phyloP scores from a whole-genome alignment of 768 basidiomycete genomes.

The Panaeolus papilionaceus region DNA sequence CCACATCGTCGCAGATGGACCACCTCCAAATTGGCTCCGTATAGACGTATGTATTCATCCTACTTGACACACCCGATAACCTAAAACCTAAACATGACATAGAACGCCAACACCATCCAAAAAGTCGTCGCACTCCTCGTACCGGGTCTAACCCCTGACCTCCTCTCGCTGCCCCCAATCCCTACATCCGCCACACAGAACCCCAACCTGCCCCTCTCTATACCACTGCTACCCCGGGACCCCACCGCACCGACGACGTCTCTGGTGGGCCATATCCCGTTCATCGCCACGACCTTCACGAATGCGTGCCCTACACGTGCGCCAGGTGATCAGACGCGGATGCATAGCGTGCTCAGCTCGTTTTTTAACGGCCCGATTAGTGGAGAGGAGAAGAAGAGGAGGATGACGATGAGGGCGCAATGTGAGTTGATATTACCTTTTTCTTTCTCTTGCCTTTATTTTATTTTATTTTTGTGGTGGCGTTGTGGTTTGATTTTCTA shows the following conservation, averaged over 20 bases:
- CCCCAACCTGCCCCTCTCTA: constrained; percentile 52
- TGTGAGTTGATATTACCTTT: constrained; percentile 37
- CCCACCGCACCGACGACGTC: constrained; percentile 29
- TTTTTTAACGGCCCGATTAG: constrained; percentile 87
- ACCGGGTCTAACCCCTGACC: constrained; percentile 83
- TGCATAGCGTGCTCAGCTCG: constrained; percentile 85
- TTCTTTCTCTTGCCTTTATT: not conserved
- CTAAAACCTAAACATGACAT: constrained; percentile 16
- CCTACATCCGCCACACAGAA: constrained; percentile 70
- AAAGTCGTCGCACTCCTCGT: constrained; percentile 83
- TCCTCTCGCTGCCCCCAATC: constrained; percentile 73
- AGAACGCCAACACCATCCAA: constrained; percentile 79
- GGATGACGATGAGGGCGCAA: constrained; percentile 47
- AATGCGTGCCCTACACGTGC: constrained; percentile 94
- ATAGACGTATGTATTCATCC: constrained; percentile 64
- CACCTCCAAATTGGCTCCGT: constrained; percentile 87
- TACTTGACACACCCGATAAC: constrained; percentile 11
- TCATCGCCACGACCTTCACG: constrained; percentile 81
- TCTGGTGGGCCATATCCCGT: constrained; percentile 54
- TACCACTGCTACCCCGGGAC: constrained; percentile 40
- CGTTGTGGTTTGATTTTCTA: constrained; percentile 41
- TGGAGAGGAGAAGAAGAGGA: constrained; percentile 77
- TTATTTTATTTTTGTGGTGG: not conserved
- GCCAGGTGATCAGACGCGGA: constrained; percentile 83
- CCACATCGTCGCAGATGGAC: constrained; percentile 81